Conservation (phyloP, 2,329 filamentous ascomycete species). For the Alternaria arbusti region DNA sequence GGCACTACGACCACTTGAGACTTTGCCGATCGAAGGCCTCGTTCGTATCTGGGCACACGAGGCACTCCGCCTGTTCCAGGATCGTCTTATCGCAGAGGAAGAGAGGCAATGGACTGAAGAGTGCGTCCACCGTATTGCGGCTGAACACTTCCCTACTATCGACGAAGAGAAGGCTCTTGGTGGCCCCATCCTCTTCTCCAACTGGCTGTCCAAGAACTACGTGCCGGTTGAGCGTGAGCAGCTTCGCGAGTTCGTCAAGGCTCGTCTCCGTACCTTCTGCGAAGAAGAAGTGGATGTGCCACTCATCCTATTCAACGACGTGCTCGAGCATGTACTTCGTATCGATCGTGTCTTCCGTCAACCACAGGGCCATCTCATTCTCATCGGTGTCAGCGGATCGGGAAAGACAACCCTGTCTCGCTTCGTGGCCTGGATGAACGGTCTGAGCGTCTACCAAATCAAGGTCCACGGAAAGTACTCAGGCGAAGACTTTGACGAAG, state of each 20-base stretch:
- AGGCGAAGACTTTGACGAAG: conserved; percentile 97
- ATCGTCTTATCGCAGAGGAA: conserved; percentile 92
- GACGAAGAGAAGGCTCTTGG: conserved; percentile 87
- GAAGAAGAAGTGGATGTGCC: conserved; percentile 99
- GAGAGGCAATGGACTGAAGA: conserved; percentile 96
- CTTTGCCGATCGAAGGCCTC: conserved; percentile 84
- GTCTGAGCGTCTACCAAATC: conserved; percentile 98
- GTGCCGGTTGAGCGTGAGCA: conserved; percentile 95
- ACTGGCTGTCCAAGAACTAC: conserved; percentile 99
- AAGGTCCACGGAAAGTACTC: conserved; percentile 99
- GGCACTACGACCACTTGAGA: conserved; percentile 90
- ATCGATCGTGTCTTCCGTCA: conserved; percentile 99
- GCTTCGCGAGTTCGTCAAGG: conserved; percentile 95
- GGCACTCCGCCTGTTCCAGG: conserved; percentile 93
- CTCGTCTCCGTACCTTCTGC: conserved; percentile 95
- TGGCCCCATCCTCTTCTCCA: conserved; percentile 96
- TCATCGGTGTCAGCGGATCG: conserved; percentile 97
- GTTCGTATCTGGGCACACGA: conserved; percentile 99
- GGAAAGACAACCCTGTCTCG: conserved; percentile 98
- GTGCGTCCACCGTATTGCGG: conserved; percentile 81
- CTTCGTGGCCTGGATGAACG: conserved; percentile 99
- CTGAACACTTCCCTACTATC: conserved; percentile 94
- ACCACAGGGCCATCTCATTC: conserved; percentile 95
- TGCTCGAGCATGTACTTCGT: conserved; percentile 94
- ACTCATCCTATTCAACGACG: conserved; percentile 98